Percentiles rank a stretch among this genome's conserved stretches.
Conservation (phyloP, 305 asterid species). For the Solanum hybrid region DNA sequence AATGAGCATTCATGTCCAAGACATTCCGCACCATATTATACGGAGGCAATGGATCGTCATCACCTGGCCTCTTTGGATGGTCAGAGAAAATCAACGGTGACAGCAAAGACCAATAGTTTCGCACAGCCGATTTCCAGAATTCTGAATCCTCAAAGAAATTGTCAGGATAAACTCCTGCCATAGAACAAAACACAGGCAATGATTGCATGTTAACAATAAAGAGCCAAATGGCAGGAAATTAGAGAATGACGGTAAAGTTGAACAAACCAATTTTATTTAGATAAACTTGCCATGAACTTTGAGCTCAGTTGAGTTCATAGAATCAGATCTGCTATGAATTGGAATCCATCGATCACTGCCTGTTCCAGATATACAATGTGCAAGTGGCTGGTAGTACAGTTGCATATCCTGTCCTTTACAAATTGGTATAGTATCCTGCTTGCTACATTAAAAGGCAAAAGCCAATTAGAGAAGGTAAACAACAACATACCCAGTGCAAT, state of each 20-base stretch:
- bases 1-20: constrained; percentile 93
- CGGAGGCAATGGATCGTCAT: constrained; percentile 92
- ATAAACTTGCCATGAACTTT: constrained; percentile 55
- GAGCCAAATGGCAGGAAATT: neutral
- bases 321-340: constrained; percentile 51
- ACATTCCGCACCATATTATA: constrained; percentile 91
- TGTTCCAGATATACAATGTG: constrained; percentile 64
- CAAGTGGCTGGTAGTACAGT: constrained; percentile 68
- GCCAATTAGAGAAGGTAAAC: neutral
- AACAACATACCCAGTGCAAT: neutral
- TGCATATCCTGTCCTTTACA: constrained; percentile 66
- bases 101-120: constrained; percentile 86
- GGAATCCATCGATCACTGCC: constrained; percentile 71
- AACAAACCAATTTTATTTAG: neutral
- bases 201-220: neutral
- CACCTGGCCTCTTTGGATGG: constrained; percentile 98
- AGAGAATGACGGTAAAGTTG: neutral
- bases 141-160: constrained; percentile 59
- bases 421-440: constrained; percentile 40
- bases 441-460: constrained; percentile 20
- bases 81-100: constrained; percentile 95
- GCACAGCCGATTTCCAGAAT: constrained; percentile 66
- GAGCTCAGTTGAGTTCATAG: constrained; percentile 40
- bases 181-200: neutral
- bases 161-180: constrained; percentile 63